phyloP scores from a whole-genome alignment of 208 protist species.

The Acanthamoeba sp. region DNA sequence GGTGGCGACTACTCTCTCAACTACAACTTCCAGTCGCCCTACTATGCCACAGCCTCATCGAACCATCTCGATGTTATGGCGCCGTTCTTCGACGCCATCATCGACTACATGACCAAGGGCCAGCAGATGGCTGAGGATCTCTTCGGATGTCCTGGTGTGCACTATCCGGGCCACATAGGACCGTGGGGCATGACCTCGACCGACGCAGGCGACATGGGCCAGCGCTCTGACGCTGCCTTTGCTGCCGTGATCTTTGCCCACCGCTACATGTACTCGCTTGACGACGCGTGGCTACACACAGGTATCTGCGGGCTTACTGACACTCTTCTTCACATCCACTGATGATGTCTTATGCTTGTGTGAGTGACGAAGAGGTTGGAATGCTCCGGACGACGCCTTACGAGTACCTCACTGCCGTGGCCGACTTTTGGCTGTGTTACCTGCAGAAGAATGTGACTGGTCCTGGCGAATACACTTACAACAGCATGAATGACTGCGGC shows the following conservation, averaged over 20 bases:
- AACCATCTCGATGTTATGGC: conserved; percentile 7
- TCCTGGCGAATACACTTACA: neutral
- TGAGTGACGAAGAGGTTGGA: neutral
- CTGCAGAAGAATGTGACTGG: neutral
- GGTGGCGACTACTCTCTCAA: conserved; percentile 17
- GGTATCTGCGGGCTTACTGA: neutral
- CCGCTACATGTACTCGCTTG: neutral
- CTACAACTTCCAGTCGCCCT: conserved; percentile 13
- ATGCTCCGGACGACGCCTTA: neutral
- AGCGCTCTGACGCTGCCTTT: neutral
- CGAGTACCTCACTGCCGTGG: neutral
- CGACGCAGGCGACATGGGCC: neutral
- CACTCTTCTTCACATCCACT: neutral
- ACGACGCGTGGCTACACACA: neutral
- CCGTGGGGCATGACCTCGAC: conserved; percentile 29
- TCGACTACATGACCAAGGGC: conserved; percentile 28
- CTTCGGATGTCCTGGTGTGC: neutral
- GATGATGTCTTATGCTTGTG: too few relatives aligned
- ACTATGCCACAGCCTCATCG: neutral
- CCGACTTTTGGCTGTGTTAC: conserved; percentile 20
- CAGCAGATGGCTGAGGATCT: neutral
- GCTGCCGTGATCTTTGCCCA: neutral
- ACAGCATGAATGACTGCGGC: conserved; percentile 1
- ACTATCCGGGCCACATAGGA: neutral
- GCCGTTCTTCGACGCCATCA: conserved; percentile 22